These are phyloP conservation scores for Chenopodium album DNA, from an alignment of 148 eudicot species.

Conservation along the genomic window DNA sequence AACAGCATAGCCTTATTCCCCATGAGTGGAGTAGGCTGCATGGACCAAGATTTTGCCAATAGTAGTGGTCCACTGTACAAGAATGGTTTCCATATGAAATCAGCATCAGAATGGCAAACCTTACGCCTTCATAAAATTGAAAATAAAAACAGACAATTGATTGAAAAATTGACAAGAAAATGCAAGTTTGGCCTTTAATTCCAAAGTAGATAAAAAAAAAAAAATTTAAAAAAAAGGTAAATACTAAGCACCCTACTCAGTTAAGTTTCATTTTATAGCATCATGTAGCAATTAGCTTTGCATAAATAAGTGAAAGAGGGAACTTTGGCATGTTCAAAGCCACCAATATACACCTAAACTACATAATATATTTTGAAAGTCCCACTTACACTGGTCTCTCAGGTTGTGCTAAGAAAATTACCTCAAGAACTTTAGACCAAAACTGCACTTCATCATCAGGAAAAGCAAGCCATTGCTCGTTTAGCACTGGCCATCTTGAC, in stretches of 20 bases:
- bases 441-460: slow-evolving; percentile 65
- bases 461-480: slow-evolving; percentile 69
- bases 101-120: not conserved
- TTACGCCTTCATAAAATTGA: no score
- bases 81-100: not conserved
- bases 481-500: slow-evolving; percentile 75
- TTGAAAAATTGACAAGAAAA: not conserved
- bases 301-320: not conserved
- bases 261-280: not conserved
- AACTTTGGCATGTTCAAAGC: not conserved
- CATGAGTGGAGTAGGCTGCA: not conserved
- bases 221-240: no score
- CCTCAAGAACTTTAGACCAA: slow-evolving; percentile 90
- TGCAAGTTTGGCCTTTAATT: not conserved
- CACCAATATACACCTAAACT: not conserved
- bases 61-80: not conserved
- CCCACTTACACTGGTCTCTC: not conserved
- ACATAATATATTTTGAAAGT: not conserved
- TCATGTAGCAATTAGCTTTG: not conserved
- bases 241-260: not conserved
- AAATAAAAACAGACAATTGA: no score
- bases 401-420: slow-evolving; percentile 22
- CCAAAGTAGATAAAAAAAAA: not conserved
- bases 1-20: not conserved
- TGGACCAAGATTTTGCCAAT: not conserved